Percentiles rank a stretch among this genome's conserved stretches.
These are phyloP conservation scores for Trichoderma gracile DNA, from an alignment of 2,329 filamentous ascomycete species.

Conservation along the genomic window DNA sequence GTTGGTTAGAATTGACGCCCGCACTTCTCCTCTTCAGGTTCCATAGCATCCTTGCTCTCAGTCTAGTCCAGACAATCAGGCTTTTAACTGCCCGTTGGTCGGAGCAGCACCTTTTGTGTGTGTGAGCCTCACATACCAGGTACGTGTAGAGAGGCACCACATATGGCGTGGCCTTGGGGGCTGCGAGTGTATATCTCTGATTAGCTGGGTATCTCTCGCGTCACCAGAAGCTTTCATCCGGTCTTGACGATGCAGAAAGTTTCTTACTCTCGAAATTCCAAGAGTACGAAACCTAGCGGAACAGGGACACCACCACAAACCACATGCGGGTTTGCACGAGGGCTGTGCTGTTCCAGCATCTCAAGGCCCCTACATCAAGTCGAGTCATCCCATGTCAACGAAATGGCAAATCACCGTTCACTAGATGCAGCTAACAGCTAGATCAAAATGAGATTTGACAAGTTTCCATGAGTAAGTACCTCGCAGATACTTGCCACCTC, in stretches of 20 bases:
- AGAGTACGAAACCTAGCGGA: too few relatives aligned
- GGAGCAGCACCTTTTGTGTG: neutral
- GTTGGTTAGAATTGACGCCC: slow-evolving; percentile 5
- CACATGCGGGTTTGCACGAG: too few relatives aligned
- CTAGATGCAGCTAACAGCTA: neutral
- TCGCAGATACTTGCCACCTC: neutral
- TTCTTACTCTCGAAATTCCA: too few relatives aligned
- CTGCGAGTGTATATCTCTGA: too few relatives aligned
- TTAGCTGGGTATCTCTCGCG: too few relatives aligned
- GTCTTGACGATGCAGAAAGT: too few relatives aligned
- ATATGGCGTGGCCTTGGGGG: neutral
- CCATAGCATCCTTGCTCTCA: neutral
- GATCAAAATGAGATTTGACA: slow-evolving; percentile 2
- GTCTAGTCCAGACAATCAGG: neutral
- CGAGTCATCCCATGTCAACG: neutral
- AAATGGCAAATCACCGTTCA: neutral
- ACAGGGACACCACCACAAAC: too few relatives aligned
- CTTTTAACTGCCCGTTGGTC: neutral
- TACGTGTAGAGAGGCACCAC: too few relatives aligned
- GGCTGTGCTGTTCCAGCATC: neutral
- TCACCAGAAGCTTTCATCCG: too few relatives aligned
- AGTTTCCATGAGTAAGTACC: neutral
- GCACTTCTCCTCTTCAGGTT: neutral
- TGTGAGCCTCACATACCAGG: neutral
- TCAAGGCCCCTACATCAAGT: neutral